phyloP scores from a whole-genome alignment of 768 basidiomycete genomes.

The Neoboletus magnificus region DNA sequence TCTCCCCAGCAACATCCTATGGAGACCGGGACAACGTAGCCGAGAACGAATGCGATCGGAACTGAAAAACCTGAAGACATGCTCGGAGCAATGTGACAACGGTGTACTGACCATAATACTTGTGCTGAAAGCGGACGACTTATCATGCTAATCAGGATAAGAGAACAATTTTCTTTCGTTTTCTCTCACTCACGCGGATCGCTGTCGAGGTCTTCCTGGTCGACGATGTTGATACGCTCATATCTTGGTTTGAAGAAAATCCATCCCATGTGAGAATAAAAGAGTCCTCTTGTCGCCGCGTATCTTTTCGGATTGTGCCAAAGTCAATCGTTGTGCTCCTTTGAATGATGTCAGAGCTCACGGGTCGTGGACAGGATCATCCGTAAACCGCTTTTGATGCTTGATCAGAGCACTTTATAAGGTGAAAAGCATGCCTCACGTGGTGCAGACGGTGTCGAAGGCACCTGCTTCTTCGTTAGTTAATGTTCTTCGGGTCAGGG shows the following conservation, averaged over 20 bases:
- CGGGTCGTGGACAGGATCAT: constrained; percentile 13
- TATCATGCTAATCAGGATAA: not conserved
- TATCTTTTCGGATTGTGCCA: not conserved
- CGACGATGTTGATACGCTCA: constrained; percentile 3
- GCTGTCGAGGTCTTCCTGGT: constrained; percentile 4
- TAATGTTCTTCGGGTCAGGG: not conserved
- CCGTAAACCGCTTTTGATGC: constrained; percentile 3
- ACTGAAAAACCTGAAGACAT: constrained; percentile 1
- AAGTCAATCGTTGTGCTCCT: not conserved
- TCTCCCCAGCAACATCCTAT: constrained; percentile 10
- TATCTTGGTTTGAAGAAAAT: constrained; percentile 12
- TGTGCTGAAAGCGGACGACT: constrained; percentile 12
- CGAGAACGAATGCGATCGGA: constrained; percentile 7
- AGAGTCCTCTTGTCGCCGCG: constrained; percentile 6
- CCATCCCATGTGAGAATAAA: constrained; percentile 12
- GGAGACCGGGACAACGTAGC: not conserved
- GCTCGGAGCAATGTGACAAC: not conserved
- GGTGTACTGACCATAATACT: constrained; percentile 6
- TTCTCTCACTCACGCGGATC: constrained; percentile 6
- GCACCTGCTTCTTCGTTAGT: constrained; percentile 5
- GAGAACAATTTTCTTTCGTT: not conserved
- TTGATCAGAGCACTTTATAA: not conserved
- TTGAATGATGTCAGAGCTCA: not conserved
- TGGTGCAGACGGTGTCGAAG: constrained; percentile 12
- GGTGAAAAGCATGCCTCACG: not conserved